Evolutionary conservation across 2,329 filamentous ascomycete genomes (phyloP).

Genomic region (Curvularia sp.): DNA sequence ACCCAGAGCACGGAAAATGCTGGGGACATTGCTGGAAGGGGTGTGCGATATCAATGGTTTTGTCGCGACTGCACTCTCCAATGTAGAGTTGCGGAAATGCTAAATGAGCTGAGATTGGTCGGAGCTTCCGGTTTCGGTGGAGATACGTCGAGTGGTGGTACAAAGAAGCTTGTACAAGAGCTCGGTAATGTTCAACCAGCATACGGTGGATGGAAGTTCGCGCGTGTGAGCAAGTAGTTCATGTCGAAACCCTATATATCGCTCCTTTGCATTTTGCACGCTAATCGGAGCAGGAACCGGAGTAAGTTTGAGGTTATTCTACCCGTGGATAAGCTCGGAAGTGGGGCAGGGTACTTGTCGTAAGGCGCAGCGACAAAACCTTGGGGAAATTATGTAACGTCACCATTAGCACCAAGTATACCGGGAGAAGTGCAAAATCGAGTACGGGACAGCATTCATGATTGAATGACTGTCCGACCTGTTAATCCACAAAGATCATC

Average conservation of each 20-base stretch:
- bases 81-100: background rate
- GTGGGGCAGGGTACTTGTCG: constrained; percentile 1
- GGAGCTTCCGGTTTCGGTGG: background rate
- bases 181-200: background rate
- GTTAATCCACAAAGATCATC: background rate
- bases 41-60: background rate
- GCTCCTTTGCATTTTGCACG: background rate
- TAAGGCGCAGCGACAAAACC: background rate
- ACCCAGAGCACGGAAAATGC: background rate
- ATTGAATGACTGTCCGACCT: background rate
- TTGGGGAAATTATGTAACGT: background rate
- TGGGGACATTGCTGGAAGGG: background rate
- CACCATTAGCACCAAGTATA: background rate
- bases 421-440: background rate
- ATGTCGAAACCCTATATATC: background rate
- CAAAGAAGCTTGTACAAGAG: background rate
- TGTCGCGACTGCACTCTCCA: background rate
- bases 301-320: background rate
- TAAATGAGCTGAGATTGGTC: background rate
- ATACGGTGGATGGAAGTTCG: background rate
- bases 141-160: background rate
- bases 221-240: background rate
- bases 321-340: background rate
- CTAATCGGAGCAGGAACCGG: background rate
- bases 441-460: background rate